phyloP scores from a whole-genome alignment of 768 basidiomycete species.

The Termitomyces sp. region DNA sequence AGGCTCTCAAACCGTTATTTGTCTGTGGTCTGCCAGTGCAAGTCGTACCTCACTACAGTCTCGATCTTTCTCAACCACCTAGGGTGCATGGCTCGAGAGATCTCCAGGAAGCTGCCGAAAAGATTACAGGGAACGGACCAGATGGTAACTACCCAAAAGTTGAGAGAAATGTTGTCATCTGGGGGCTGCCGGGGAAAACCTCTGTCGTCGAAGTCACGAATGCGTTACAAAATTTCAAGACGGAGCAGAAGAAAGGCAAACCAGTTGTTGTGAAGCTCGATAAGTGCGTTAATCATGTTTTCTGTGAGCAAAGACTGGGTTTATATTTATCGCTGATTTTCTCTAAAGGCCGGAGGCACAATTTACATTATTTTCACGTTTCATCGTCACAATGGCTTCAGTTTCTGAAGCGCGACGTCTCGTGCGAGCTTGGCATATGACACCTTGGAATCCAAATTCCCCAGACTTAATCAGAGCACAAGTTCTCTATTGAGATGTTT shows the following conservation, averaged over 20 bases:
- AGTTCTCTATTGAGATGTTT: slow-evolving; percentile 15
- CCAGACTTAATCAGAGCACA: slow-evolving; percentile 12
- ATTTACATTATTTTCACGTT: slow-evolving; percentile 45
- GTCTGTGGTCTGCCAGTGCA: slow-evolving; percentile 39
- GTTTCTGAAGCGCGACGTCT: slow-evolving; percentile 66
- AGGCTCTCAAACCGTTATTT: slow-evolving; percentile 33
- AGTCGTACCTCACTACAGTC: slow-evolving; percentile 22
- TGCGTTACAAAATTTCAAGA: slow-evolving; percentile 36
- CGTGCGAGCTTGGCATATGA: slow-evolving; percentile 58
- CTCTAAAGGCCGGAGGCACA: slow-evolving; percentile 25
- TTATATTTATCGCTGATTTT: background rate
- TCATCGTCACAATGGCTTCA: slow-evolving; percentile 48
- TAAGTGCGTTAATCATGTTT: slow-evolving; percentile 30
- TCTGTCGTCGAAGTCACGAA: slow-evolving; percentile 26
- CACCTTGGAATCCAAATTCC: slow-evolving; percentile 17
- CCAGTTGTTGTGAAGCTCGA: slow-evolving; percentile 45
- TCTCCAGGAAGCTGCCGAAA: no score
- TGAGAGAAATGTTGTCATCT: slow-evolving; percentile 52
- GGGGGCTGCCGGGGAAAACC: slow-evolving; percentile 53
- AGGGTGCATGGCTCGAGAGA: no score
- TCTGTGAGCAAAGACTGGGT: background rate
- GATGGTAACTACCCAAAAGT: slow-evolving; percentile 42
- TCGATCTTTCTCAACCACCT: slow-evolving; percentile 3
- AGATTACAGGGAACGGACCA: slow-evolving; percentile 35
- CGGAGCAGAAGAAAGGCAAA: slow-evolving; percentile 34